phyloP scores from a whole-genome alignment of 2,329 filamentous ascomycete genomes.

The Thielaviopsis punctulata region DNA sequence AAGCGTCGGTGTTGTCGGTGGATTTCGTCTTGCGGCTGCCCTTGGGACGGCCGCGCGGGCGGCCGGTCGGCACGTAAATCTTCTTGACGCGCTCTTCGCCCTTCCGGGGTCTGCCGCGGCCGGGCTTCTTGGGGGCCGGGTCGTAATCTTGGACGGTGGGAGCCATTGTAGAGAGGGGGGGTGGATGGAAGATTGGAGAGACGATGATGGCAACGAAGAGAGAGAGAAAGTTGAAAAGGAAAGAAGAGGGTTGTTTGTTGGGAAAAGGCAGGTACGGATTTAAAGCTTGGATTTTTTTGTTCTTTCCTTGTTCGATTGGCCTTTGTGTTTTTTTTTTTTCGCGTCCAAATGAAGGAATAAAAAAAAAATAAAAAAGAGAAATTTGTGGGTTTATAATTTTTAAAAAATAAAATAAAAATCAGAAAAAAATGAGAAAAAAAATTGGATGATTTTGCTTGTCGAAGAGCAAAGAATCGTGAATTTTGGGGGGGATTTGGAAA shows the following conservation, averaged over 20 bases:
- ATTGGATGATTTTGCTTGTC: background rate
- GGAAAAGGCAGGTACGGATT: background rate
- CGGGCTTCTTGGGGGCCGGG: conserved; percentile 13
- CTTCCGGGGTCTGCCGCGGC: conserved; percentile 24
- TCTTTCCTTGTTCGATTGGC: background rate
- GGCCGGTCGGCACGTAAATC: conserved; percentile 22
- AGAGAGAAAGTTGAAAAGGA: background rate
- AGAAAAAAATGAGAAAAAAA: background rate
- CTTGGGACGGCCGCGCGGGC: conserved; percentile 27
- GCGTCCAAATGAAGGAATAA: background rate
- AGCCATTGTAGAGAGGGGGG: conserved; percentile 10
- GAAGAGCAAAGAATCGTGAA: background rate
- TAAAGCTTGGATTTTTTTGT: background rate
- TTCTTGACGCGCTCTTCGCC: conserved; percentile 25
- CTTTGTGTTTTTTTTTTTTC: background rate
- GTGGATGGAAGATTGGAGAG: background rate
- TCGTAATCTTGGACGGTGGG: conserved; percentile 11
- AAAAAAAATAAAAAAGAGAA: background rate
- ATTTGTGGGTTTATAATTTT: background rate
- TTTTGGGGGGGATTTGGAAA: background rate
- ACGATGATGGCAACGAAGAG: background rate
- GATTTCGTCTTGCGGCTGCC: conserved; percentile 17
- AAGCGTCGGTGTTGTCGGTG: conserved; percentile 9
- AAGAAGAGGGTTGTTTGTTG: background rate
- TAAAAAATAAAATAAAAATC: background rate